phyloP scores from a whole-genome alignment of 2,329 filamentous ascomycete species.

The Dendrostoma leiphaemia region DNA sequence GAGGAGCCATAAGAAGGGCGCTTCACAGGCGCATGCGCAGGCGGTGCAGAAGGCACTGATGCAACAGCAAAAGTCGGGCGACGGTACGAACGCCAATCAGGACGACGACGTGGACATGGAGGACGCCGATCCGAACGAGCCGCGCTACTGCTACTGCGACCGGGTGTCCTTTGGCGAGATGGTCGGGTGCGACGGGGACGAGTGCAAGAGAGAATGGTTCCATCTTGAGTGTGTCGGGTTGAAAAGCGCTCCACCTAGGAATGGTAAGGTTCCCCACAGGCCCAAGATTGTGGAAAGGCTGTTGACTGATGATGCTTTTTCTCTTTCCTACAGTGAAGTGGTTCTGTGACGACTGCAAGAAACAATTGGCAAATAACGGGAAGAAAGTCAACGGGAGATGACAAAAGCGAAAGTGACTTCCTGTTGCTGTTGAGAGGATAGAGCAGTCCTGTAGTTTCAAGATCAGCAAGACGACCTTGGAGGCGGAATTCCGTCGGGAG shows the following conservation, averaged over 20 bases:
- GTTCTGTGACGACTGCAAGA: slow-evolving; percentile 79
- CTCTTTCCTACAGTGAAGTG: slow-evolving; percentile 62
- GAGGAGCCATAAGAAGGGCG: slow-evolving; percentile 59
- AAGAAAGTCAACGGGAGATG: slow-evolving; percentile 51
- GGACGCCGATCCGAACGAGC: slow-evolving; percentile 69
- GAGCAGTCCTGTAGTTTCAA: not conserved
- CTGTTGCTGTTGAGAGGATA: not conserved
- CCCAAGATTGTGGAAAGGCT: not conserved
- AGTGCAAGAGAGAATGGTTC: slow-evolving; percentile 78
- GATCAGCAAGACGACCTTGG: not conserved
- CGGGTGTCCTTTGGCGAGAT: slow-evolving; percentile 80
- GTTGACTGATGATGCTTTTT: slow-evolving; percentile 29
- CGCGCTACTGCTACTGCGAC: slow-evolving; percentile 77
- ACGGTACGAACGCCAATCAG: slow-evolving; percentile 18
- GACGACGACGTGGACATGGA: slow-evolving; percentile 56
- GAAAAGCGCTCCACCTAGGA: slow-evolving; percentile 73
- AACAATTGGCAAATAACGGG: slow-evolving; percentile 55
- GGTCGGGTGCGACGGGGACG: slow-evolving; percentile 75
- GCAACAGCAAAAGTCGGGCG: slow-evolving; percentile 25
- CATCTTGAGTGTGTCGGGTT: slow-evolving; percentile 79
- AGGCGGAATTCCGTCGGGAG: not conserved
- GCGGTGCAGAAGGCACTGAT: slow-evolving; percentile 36
- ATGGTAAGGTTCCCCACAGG: slow-evolving; percentile 56
- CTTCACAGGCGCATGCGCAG: slow-evolving; percentile 36
- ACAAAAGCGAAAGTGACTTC: too few species aligned